phyloP scores from a whole-genome alignment of 441 rosid species.

The Populus hybrid region DNA sequence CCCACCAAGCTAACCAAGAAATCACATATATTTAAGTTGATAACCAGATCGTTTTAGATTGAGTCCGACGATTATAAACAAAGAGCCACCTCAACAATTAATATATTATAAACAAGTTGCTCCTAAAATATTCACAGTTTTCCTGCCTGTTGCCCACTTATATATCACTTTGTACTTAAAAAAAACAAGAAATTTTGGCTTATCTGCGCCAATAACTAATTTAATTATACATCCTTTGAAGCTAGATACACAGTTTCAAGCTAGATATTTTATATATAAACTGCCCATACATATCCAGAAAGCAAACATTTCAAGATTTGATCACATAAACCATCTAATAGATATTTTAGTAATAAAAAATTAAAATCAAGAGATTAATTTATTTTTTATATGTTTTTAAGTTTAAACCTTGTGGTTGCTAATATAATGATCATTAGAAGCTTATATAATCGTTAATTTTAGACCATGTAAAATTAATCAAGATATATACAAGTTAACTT shows the following conservation, averaged over 20 bases:
- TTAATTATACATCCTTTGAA: background rate
- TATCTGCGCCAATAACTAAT: background rate
- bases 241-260: no score
- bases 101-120: background rate
- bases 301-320: no score
- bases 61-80: no score
- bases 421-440: fast-evolving
- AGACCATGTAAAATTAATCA: no score
- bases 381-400: fast-evolving
- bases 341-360: no score
- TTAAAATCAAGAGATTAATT: no score
- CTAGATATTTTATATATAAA: no score
- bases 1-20: no score
- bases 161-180: background rate
- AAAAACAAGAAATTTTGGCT: background rate
- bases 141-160: background rate
- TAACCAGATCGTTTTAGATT: no score
- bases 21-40: no score
- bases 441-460: no score
- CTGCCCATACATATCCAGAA: background rate
- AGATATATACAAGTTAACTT: fast-evolving
- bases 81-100: conserved; percentile 10
- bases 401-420: fast-evolving
- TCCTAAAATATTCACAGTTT: background rate
- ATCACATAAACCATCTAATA: no score